Evolutionary conservation across 345 rosid genomes (phyloP), one percentile per base, ranked within the genome.

Genomic region (Hibiscus tridactylites): DNA sequence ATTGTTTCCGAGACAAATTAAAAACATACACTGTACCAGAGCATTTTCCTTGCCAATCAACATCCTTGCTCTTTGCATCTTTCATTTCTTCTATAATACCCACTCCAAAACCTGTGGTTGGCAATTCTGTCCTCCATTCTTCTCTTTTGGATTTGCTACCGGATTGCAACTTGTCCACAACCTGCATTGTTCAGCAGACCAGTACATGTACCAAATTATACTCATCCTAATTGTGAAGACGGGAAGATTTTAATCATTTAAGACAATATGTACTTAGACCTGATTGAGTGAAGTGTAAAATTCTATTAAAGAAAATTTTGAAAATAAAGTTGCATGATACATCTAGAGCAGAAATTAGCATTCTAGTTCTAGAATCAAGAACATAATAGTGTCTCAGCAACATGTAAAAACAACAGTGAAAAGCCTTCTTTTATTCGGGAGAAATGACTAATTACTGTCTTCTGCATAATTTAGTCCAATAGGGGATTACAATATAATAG

Each of bases 21-120:
- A 39, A 81, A 70, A 95, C 99, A 77, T 92, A 92, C 99, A 95
- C 96, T 85, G 97, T 88, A 88, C 97, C 97, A 61, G 99, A 95
- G 76, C 99, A 95, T 88, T 89, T 95, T 69, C 97, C 99, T 83
- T 88, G 89, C 99, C 99, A 95, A 76, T 6, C 76, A 65, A 62
- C 90, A 81, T 95, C 97, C 46, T 85, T 95, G 54, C 70, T 76
- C 74, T 95, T 95, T 58, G 86, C 89, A 76, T 72, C 90, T 68
- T 84, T 88, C 99, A 95, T 77, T 81, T 81, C 81, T 74, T 84
- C 89, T 6, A 90, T 58, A 60, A 88, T 88, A 31, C 81, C 80
- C 17, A 56, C 73, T 69, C 99, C 97, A 75, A 90, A 70, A 56
- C 98, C 96, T 64, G 74, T 82, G 16, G 29, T 65, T 24, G 97